Evolutionary conservation across 176 grass and related monocot genomes (phyloP).

Genomic region (Miscanthus lutarioriparius): DNA sequence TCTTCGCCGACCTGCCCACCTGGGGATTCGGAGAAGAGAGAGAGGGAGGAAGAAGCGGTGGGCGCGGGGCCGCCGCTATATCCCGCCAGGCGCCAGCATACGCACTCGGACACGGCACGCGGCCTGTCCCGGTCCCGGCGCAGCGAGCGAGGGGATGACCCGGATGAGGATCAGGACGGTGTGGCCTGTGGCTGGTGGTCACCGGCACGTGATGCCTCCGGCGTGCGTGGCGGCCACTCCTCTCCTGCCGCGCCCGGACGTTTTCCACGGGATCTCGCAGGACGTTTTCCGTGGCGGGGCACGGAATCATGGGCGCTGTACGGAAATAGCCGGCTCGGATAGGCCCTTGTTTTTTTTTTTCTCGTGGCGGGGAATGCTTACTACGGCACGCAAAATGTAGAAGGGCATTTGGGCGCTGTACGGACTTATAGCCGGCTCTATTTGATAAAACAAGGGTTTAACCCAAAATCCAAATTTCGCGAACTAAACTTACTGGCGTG

Average conservation of each 20-base stretch:
- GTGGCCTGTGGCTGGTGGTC: background rate
- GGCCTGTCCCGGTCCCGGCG: too few relatives aligned
- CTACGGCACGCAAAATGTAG: too few relatives aligned
- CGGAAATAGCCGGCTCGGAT: background rate
- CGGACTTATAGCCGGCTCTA: too few relatives aligned
- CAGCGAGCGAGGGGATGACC: background rate
- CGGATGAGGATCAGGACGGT: background rate
- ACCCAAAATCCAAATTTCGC: too few relatives aligned
- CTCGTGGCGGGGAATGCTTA: too few relatives aligned
- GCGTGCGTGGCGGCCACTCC: background rate
- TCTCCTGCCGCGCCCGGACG: background rate
- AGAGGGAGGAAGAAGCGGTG: background rate
- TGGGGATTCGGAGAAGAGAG: background rate
- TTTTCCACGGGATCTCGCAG: background rate
- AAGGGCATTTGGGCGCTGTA: too few relatives aligned
- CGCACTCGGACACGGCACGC: background rate
- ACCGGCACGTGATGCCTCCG: background rate
- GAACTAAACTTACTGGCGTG: too few relatives aligned
- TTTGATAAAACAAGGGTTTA: too few relatives aligned
- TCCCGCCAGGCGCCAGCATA: background rate
- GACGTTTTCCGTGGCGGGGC: background rate
- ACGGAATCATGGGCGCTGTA: background rate
- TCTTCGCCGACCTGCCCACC: background rate
- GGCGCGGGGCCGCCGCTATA: slow-evolving; percentile 29
- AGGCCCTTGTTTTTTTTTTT: too few relatives aligned